phyloP scores from a whole-genome alignment of 2,329 filamentous ascomycete species.

The Talaromyces funiculosus region DNA sequence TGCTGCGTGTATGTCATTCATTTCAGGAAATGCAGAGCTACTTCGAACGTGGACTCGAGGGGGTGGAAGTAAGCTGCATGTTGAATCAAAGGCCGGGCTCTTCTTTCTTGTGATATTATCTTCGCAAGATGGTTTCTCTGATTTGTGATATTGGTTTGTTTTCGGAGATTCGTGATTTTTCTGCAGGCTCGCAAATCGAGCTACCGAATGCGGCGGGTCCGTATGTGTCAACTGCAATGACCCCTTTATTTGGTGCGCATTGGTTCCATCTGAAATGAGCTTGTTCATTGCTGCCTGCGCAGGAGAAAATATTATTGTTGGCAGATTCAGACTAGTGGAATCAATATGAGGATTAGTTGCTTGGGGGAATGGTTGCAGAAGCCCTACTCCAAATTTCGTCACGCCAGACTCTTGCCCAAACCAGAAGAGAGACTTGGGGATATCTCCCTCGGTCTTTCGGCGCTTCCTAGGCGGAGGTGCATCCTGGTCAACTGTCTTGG shows the following conservation, averaged over 20 bases:
- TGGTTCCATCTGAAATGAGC: not conserved
- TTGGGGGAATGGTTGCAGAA: slow-evolving; percentile 5
- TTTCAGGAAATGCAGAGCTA: slow-evolving; percentile 6
- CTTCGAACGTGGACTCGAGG: slow-evolving; percentile 11
- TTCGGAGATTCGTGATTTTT: not conserved
- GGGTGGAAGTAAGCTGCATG: slow-evolving; percentile 1
- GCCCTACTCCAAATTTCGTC: slow-evolving; percentile 1
- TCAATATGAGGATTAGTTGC: slow-evolving; percentile 1
- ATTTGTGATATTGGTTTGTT: not conserved
- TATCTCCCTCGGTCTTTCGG: not conserved
- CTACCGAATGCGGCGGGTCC: not conserved
- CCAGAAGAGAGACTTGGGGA: not conserved
- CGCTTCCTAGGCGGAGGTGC: not conserved
- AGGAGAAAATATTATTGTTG: not conserved
- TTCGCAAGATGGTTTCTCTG: not conserved
- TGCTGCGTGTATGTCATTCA: not conserved
- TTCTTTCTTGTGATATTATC: not conserved
- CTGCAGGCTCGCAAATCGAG: not conserved
- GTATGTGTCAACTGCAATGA: not conserved
- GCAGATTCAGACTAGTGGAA: slow-evolving; percentile 3
- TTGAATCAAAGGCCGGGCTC: not conserved
- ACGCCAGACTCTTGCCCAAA: not conserved
- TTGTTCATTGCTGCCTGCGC: not conserved
- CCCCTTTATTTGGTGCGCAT: not conserved
- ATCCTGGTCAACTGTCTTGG: not conserved